Evolutionary conservation across 768 basidiomycete genomes (phyloP).

Genomic region (Lanmaoa pseudosensibilis): DNA sequence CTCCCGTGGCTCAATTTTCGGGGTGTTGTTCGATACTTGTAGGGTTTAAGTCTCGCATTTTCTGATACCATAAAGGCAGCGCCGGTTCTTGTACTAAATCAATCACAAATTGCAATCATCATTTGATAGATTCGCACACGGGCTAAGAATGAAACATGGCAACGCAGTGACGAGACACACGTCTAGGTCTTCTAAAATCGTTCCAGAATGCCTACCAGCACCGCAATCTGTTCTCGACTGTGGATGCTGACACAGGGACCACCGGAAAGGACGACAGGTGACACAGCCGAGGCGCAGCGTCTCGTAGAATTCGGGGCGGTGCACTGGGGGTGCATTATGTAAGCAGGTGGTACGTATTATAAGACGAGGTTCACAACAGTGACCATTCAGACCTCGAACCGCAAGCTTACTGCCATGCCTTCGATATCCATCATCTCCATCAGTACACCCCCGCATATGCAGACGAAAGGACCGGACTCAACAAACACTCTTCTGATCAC

Average conservation of each 20-base stretch:
- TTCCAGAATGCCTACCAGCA: conserved; percentile 20
- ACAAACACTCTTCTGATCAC: conserved; percentile 90
- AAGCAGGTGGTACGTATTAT: conserved; percentile 16
- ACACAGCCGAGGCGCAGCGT: conserved; percentile 22
- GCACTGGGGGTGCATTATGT: conserved; percentile 17
- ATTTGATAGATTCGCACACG: neutral
- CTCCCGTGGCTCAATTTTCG: neutral
- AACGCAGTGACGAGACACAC: conserved; percentile 1
- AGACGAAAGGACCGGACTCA: conserved; percentile 10
- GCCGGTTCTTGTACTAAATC: neutral
- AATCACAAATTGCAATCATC: conserved; percentile 8
- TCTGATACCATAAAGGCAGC: conserved; percentile 8
- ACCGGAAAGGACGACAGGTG: conserved; percentile 4
- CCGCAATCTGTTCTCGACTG: conserved; percentile 6
- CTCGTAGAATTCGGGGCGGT: conserved; percentile 3
- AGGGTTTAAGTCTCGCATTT: neutral
- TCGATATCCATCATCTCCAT: conserved; percentile 32
- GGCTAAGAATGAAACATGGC: conserved; percentile 10
- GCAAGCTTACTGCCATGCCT: conserved; percentile 17
- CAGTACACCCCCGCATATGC: neutral
- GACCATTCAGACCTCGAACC: neutral
- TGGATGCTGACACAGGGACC: conserved; percentile 11
- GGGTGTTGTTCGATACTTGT: conserved; percentile 2
- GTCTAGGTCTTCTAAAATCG: neutral
- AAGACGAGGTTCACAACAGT: neutral